Evolutionary conservation across 352 stramenopile genomes (phyloP), one percentile per base, ranked within the genome.

Genomic region (Globisporangium abappressorium): DNA sequence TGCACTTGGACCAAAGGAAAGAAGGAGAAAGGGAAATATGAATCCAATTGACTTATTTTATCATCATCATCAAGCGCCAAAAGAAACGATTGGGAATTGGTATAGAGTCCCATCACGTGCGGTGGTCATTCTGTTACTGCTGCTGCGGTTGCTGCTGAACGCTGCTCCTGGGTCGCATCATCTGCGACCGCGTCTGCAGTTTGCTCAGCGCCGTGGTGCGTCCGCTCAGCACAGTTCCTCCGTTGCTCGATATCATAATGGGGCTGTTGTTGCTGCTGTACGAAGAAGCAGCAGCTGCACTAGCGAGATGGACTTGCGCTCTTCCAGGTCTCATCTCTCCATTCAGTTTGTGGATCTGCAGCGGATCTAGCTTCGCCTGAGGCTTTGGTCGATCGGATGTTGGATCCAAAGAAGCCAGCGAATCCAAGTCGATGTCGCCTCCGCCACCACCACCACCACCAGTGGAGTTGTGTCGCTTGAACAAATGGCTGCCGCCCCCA

Each of bases 351-450:
- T 87, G 73, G 55, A 80, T 68, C 12, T 84, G 72, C 24, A 92
- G 70, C 26, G 81, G 84, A 53, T 90, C 82, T 4, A 93, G 74
- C 47, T 87, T 90, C 3, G 81, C 46, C 34, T 93, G 82, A 7
- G 78, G 87, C 28, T 81, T 84, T 24, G 67, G 75, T 1, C 80
- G 75, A 15, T 87, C 80, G 14, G 33, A 24, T 34, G 56, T 49
- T n/a, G 56, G 33, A 24, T 49, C 43, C 43, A 51, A 8, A 51
- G 43, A 24, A 22, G 18, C 18, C 43, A 51, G 12, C 43, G 18
- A 7, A 51, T 51, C 33, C 33, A 62, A 83, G 64, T 18, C 24
- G 51, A 57, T 57, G 6, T 12, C 15, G 5, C 33, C 34, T 28
- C 30, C 33, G 0, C 43, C 26, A 7, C 18, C 15, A 46, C 14